Base-by-base conservation (phyloP, 2,329 filamentous ascomycete species). In the Diaporthe nobilis region DNA sequence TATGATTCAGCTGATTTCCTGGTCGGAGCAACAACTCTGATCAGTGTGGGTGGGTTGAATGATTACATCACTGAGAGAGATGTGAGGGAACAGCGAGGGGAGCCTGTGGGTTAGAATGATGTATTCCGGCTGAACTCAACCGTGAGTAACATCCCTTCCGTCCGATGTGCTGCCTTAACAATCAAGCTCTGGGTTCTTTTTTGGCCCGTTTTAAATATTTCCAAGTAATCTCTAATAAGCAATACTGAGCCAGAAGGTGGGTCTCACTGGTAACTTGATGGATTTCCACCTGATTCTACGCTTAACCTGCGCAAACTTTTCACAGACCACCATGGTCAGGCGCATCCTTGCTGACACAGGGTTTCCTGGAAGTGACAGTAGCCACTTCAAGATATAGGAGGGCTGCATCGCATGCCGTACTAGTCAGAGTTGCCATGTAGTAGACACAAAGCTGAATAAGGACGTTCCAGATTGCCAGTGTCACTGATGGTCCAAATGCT, bases 231-330 rank as follows among this genome's bases (percentile, higher is more conserved):
- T 3, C 13, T 55, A 17, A 28, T 0, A 13, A 17, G 5, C 9
- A 9, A 13, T 0, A 53, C 4, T 13, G 49, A 53, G 25, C 8
- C 2, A 15, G n/a, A 53, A 55, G 51, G 7, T 25, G 28, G 8
- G 4, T 31, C 13, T 17, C 15, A 13, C 0, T 53, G 2, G 25
- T 31, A 13, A 28, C 25, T 31, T 28, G 49, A 53, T 5, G 12
- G 25, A 17, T 31, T 17, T 28, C 25, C 1, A 25, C 15, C 25
- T 5, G 10, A 4, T 31, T 15, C 25, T 28, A 55, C 13, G 7
- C 25, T 17, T 2, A 2, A 3, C 49, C n/a, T 10, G 10, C 0
- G 13, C 6, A 25, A 3, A 20, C 20, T 0, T 7, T 20, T 55
- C 10, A 15, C 15, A 31, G 53, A 8, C 25, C 5, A 31, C 13